A percentile compares a stretch with the other conserved stretches of the same genome.
phyloP scores from a whole-genome alignment of 2,329 filamentous ascomycete genomes.

The Fusarium sp. region DNA sequence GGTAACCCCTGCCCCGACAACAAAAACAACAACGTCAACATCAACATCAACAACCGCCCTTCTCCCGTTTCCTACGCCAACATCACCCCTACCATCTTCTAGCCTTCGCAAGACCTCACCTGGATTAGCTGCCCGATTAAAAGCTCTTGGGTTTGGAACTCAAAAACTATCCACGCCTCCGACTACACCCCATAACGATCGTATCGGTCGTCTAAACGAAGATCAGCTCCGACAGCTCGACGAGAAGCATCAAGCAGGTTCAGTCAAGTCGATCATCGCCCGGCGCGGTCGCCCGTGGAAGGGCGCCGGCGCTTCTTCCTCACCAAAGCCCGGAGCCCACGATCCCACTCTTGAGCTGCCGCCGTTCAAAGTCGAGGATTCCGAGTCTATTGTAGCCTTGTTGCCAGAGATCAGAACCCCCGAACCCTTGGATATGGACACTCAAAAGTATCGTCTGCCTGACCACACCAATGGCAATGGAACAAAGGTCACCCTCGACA shows the following conservation, averaged over 20 bases:
- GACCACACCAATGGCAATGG: slow-evolving; percentile 79
- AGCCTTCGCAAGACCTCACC: slow-evolving; percentile 72
- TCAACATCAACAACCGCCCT: slow-evolving; percentile 47
- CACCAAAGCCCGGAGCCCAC: slow-evolving; percentile 47
- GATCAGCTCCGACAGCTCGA: slow-evolving; percentile 79
- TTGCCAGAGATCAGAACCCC: slow-evolving; percentile 68
- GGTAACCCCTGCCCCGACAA: slow-evolving; percentile 39
- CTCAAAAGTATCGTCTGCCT: slow-evolving; percentile 80
- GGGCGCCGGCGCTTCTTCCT: slow-evolving; percentile 66
- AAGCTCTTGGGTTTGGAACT: slow-evolving; percentile 73
- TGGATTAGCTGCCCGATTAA: slow-evolving; percentile 75
- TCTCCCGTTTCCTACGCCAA: slow-evolving; percentile 41
- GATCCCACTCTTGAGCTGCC: slow-evolving; percentile 44
- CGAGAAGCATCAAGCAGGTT: slow-evolving; percentile 73
- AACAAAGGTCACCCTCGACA: slow-evolving; percentile 73
- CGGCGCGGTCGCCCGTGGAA: slow-evolving; percentile 81
- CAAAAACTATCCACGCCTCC: slow-evolving; percentile 55
- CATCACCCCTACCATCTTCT: slow-evolving; percentile 49
- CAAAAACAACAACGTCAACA: slow-evolving; percentile 45
- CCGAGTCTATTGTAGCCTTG: slow-evolving; percentile 50
- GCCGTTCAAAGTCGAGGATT: slow-evolving; percentile 51
- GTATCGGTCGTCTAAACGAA: slow-evolving; percentile 78
- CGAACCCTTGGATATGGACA: slow-evolving; percentile 75
- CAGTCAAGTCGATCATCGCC: slow-evolving; percentile 66
- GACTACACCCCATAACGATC: slow-evolving; percentile 56